phyloP scores from a whole-genome alignment of 371 early-diverging fungal species.

The Actinomortierella wolfii region DNA sequence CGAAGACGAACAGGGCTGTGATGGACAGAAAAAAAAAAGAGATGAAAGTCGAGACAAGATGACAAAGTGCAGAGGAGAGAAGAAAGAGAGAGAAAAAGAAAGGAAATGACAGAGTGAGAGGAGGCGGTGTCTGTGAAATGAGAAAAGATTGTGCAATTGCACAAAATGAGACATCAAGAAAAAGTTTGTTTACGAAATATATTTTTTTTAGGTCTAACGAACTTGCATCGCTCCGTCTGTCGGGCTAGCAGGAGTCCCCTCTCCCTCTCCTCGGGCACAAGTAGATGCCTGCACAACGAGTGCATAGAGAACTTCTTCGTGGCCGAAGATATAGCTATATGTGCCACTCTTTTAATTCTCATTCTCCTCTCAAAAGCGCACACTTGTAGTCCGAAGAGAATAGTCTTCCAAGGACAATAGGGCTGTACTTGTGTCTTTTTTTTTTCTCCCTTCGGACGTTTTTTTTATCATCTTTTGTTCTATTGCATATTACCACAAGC shows the following conservation, averaged over 20 bases:
- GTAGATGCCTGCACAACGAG: too few species aligned
- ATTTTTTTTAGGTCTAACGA: too few species aligned
- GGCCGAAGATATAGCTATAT: too few species aligned
- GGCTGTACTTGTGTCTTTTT: slow-evolving; percentile 3
- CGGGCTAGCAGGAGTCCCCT: too few species aligned
- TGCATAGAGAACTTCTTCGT: too few species aligned
- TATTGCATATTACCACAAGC: background rate
- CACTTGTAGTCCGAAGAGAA: too few species aligned
- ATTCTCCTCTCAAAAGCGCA: too few species aligned
- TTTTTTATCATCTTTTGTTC: background rate
- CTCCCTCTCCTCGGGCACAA: too few species aligned
- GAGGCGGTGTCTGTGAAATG: background rate
- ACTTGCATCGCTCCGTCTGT: too few species aligned
- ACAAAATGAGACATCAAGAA: background rate
- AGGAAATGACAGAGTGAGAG: background rate
- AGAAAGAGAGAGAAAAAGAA: background rate
- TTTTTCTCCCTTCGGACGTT: background rate
- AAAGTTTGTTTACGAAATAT: too few species aligned
- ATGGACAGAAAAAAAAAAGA: background rate
- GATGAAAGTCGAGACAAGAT: background rate
- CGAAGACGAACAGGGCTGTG: background rate
- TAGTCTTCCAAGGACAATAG: too few species aligned
- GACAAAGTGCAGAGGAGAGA: background rate
- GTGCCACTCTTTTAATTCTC: too few species aligned
- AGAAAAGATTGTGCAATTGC: slow-evolving; percentile 1